A percentile compares a stretch with the other conserved stretches of the same genome.
Evolutionary conservation across 2,329 filamentous ascomycete species (phyloP).

Genomic region (Sclerotinia trifoliorum): DNA sequence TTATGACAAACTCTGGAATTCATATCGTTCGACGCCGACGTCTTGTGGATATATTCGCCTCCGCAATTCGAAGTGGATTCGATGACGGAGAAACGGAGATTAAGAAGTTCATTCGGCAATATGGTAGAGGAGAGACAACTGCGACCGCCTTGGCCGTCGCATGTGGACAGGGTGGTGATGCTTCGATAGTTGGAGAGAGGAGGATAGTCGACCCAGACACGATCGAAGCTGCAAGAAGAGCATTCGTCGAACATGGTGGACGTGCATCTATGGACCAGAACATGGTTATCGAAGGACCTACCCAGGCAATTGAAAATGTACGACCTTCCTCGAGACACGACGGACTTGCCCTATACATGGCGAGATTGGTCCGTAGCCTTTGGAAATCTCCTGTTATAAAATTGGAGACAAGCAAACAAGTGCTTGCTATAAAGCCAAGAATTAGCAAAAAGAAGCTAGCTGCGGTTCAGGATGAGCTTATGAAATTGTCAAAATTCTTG

Average conservation of each 20-base stretch:
- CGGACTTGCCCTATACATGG: constrained; percentile 82
- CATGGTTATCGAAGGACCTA: constrained; percentile 56
- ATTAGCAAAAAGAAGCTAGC: constrained; percentile 68
- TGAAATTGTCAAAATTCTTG: constrained; percentile 77
- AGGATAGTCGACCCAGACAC: constrained; percentile 79
- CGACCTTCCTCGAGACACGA: constrained; percentile 85
- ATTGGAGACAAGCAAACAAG: constrained; percentile 53
- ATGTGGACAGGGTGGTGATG: constrained; percentile 85
- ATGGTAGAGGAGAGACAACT: constrained; percentile 85
- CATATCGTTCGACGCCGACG: constrained; percentile 81
- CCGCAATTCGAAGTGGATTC: constrained; percentile 70
- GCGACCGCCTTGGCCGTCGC: constrained; percentile 91
- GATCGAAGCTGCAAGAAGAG: constrained; percentile 77
- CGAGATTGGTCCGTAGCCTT: constrained; percentile 80
- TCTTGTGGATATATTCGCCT: constrained; percentile 88
- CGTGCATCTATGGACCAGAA: constrained; percentile 83
- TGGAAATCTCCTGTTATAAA: constrained; percentile 80
- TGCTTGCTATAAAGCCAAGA: constrained; percentile 63
- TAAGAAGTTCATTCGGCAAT: constrained; percentile 78
- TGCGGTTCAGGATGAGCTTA: constrained; percentile 75
- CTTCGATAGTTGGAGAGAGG: constrained; percentile 62
- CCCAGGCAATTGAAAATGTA: constrained; percentile 76
- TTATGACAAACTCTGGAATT: constrained; percentile 87
- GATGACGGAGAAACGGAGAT: constrained; percentile 82
- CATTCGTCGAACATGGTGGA: constrained; percentile 90